phyloP scores from a whole-genome alignment of 1,284 basidiomycete genomes.

The Malassezia obtusa region DNA sequence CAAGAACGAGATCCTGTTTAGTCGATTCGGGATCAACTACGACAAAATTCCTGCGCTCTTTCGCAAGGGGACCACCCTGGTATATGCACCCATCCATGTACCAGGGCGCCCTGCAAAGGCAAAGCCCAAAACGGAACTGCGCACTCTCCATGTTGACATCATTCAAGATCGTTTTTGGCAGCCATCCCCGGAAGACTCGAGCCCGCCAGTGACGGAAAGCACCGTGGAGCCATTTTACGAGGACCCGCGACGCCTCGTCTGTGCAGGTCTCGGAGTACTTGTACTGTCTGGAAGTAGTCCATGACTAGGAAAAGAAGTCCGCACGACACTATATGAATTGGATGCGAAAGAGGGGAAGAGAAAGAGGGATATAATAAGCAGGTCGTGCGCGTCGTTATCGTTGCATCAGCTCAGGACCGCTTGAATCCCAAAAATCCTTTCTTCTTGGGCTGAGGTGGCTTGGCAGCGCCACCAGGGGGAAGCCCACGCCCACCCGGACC shows the following conservation, averaged over 20 bases:
- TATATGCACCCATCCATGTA: conserved; percentile 39
- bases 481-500: not conserved
- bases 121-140: conserved; percentile 18
- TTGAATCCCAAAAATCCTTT: not conserved
- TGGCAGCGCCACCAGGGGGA: no score
- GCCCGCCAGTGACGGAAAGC: not conserved
- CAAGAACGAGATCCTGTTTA: conserved; percentile 84
- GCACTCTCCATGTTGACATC: conserved; percentile 44
- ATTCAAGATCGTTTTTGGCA: conserved; percentile 41
- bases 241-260: not conserved
- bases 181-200: not conserved
- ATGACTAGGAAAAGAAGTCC: not conserved
- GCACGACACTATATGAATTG: not conserved
- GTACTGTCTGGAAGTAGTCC: not conserved
- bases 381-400: not conserved
- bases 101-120: not conserved
- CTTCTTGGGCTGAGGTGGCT: not conserved
- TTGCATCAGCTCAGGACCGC: not conserved
- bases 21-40: conserved; percentile 76
- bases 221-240: conserved; percentile 7
- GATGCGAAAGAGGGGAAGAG: not conserved
- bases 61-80: conserved; percentile 74
- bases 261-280: conserved; percentile 4
- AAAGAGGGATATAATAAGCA: no score
- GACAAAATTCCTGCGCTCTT: conserved; percentile 65